Conservation (phyloP, 192 early-diverging fungal genomes). For the Funneliformis mosseae region DNA sequence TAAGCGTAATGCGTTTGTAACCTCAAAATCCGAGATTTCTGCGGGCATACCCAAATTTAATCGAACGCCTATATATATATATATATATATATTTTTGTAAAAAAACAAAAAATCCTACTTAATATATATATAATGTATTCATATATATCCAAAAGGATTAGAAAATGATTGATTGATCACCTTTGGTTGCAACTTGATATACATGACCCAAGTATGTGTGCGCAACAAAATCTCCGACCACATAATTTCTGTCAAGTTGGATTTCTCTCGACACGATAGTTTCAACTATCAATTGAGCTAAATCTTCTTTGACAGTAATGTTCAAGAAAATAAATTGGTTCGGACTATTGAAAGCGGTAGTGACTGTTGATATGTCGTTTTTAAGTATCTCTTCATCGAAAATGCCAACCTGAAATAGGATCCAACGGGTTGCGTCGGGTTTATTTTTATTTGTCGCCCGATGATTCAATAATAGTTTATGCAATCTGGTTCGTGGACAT, state of each 20-base stretch:
- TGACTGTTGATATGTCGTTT: constrained; percentile 15
- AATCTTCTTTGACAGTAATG: constrained; percentile 14
- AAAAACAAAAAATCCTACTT: neutral
- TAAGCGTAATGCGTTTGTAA: constrained; percentile 5
- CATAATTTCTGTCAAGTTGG: constrained; percentile 11
- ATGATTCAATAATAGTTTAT: neutral
- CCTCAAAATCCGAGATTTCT: neutral
- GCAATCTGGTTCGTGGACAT: constrained; percentile 15
- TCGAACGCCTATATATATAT: neutral
- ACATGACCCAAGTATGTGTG: neutral
- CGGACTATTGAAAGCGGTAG: constrained; percentile 17
- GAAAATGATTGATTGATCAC: neutral
- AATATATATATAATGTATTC: neutral
- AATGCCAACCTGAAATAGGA: constrained; percentile 18
- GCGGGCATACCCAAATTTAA: constrained; percentile 3
- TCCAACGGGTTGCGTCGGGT: neutral
- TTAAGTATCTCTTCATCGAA: constrained; percentile 11
- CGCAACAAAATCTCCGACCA: constrained; percentile 12
- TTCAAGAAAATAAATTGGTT: constrained; percentile 11
- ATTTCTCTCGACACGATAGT: neutral
- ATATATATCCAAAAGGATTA: neutral
- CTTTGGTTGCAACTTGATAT: constrained; percentile 11
- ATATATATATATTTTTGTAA: neutral
- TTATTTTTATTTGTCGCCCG: neutral
- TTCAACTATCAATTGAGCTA: constrained; percentile 4